A percentile compares a stretch with the other conserved stretches of the same genome.
phyloP scores from a whole-genome alignment of 768 basidiomycete genomes.

The Tremella yokohamensis region DNA sequence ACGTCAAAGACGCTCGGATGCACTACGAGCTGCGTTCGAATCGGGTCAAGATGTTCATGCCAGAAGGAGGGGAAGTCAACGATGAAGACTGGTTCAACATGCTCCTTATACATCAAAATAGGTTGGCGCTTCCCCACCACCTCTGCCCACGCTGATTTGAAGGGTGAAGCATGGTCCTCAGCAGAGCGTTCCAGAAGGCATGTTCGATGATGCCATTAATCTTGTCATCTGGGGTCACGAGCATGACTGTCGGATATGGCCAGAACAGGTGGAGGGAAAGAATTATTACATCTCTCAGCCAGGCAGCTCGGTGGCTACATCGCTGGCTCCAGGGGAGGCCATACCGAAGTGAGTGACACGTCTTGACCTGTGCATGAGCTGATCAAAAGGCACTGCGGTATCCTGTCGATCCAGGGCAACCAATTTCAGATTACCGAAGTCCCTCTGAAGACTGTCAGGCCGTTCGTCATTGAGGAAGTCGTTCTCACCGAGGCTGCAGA shows the following conservation, averaged over 20 bases:
- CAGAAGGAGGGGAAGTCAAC: conserved; percentile 66
- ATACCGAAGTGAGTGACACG: conserved; percentile 68
- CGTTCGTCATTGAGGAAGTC: conserved; percentile 85
- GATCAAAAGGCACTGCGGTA: conserved; percentile 75
- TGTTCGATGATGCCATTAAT: conserved; percentile 93
- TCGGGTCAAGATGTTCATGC: conserved; percentile 94
- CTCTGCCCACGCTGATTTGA: conserved; percentile 8
- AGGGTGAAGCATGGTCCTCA: conserved; percentile 94
- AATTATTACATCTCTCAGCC: conserved; percentile 90
- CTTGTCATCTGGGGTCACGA: conserved; percentile 98
- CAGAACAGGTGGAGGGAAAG: conserved; percentile 87
- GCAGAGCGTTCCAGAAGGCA: conserved; percentile 88
- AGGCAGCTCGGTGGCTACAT: conserved; percentile 91
- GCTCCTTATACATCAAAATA: conserved; percentile 88
- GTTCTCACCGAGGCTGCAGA: conserved; percentile 72
- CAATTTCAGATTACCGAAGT: conserved; percentile 82
- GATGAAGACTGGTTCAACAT: conserved; percentile 84
- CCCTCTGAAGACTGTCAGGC: conserved; percentile 83
- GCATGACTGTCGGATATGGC: conserved; percentile 89
- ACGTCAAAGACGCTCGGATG: conserved; percentile 94
- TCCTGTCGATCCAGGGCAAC: conserved; percentile 81
- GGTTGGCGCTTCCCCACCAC: conserved; percentile 66
- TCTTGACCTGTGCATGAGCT: conserved; percentile 5
- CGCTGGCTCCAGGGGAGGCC: conserved; percentile 86
- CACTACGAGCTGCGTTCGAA: conserved; percentile 92